Percentiles rank a stretch among this genome's conserved stretches.
phyloP scores from a whole-genome alignment of 179 eudicot genomes.

The Heliamphora ciliata region DNA sequence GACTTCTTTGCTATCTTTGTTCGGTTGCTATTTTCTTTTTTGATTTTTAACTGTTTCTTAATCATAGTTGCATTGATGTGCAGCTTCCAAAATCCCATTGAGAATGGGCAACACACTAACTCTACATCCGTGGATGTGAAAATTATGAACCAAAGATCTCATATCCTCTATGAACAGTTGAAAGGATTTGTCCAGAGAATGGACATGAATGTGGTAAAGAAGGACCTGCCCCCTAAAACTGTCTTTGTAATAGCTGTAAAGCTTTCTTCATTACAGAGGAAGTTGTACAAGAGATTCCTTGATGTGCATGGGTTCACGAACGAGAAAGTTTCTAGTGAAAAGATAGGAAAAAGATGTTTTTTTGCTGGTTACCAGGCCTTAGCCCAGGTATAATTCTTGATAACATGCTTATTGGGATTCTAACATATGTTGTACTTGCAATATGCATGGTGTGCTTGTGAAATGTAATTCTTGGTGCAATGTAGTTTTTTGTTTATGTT shows the following conservation, averaged over 20 bases:
- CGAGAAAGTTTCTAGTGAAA: constrained; percentile 56
- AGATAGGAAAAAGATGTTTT: constrained; percentile 48
- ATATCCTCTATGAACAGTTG: constrained; percentile 84
- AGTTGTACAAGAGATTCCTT: constrained; percentile 73
- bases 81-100: constrained; percentile 98
- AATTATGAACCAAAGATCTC: constrained; percentile 95
- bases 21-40: neutral
- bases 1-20: constrained; percentile 13
- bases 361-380: constrained; percentile 93
- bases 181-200: constrained; percentile 97
- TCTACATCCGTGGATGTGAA: constrained; percentile 89
- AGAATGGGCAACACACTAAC: constrained; percentile 92
- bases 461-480: neutral
- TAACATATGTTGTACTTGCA: neutral
- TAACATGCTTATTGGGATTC: constrained; percentile 5
- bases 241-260: constrained; percentile 95
- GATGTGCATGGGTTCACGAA: constrained; percentile 80
- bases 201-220: constrained; percentile 96
- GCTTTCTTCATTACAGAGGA: constrained; percentile 76
- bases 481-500: neutral
- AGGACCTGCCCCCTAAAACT: constrained; percentile 91
- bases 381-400: constrained; percentile 59
- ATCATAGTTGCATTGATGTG: constrained; percentile 20
- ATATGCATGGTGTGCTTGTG: neutral
- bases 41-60: constrained; percentile 12